phyloP scores from a whole-genome alignment of 1,284 basidiomycete species.

The Microbotryomycetes sp. region DNA sequence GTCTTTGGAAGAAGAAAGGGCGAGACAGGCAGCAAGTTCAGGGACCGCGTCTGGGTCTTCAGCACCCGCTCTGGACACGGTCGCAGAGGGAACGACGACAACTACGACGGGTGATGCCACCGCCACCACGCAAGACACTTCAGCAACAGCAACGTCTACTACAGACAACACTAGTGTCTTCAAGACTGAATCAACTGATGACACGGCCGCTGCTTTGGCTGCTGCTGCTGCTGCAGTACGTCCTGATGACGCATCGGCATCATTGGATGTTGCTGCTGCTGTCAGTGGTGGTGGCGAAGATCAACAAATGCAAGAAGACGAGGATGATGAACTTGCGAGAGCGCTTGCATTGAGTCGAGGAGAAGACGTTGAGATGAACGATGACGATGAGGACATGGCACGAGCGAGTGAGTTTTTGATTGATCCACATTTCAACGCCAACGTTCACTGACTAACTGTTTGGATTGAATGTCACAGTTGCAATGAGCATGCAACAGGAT shows the following conservation, averaged over 20 bases:
- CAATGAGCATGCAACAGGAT: background rate
- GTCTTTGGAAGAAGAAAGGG: conserved; percentile 95
- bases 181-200: too few species aligned
- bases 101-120: too few species aligned
- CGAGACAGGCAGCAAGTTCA: conserved; percentile 63
- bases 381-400: conserved; percentile 42
- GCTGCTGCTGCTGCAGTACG: conserved; percentile 19
- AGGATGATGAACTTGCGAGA: conserved; percentile 39
- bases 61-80: conserved; percentile 38
- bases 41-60: conserved; percentile 42
- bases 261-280: conserved; percentile 47
- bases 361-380: conserved; percentile 17
- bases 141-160: conserved; percentile 15
- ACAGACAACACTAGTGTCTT: too few species aligned
- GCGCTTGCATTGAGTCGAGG: conserved; percentile 31
- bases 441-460: too few species aligned
- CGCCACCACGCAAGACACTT: background rate
- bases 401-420: conserved; percentile 46
- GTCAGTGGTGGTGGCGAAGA: too few species aligned
- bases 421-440: too few species aligned
- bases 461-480: background rate
- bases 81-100: conserved; percentile 21
- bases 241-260: conserved; percentile 44
- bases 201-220: conserved; percentile 1
- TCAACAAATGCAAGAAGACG: conserved; percentile 41